phyloP scores from a whole-genome alignment of 2,329 filamentous ascomycete genomes.

The Aspergillus sp. region DNA sequence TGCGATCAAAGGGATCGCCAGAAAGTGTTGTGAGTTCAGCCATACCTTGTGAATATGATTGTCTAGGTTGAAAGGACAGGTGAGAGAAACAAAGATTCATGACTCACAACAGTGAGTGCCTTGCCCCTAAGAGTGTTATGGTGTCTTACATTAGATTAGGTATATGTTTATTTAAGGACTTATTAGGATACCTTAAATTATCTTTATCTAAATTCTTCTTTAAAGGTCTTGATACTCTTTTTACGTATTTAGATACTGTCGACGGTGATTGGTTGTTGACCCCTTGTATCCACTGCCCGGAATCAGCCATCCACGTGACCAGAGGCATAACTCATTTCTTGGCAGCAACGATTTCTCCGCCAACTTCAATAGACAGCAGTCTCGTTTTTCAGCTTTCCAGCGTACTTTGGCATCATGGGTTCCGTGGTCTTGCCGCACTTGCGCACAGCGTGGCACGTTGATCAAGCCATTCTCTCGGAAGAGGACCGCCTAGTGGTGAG shows the following conservation, averaged over 20 bases:
- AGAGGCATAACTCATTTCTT: neutral
- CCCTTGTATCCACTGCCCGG: too few relatives aligned
- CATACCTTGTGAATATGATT: neutral
- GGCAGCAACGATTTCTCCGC: neutral
- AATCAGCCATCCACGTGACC: neutral
- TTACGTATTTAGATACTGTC: too few relatives aligned
- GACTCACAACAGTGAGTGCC: too few relatives aligned
- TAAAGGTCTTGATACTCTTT: too few relatives aligned
- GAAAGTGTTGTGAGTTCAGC: neutral
- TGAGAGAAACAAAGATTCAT: too few relatives aligned
- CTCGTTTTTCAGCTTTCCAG: neutral
- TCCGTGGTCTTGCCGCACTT: conserved; percentile 92
- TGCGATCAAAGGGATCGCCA: neutral
- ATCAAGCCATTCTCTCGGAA: conserved; percentile 89
- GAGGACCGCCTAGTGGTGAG: conserved; percentile 72
- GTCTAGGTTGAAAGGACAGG: too few relatives aligned
- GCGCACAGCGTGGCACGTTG: conserved; percentile 92
- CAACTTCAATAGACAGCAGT: neutral
- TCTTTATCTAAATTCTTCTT: too few relatives aligned
- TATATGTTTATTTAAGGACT: too few relatives aligned
- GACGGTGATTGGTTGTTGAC: too few relatives aligned
- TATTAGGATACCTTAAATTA: too few relatives aligned
- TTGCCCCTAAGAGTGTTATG: too few relatives aligned
- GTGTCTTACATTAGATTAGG: too few relatives aligned
- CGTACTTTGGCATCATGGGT: conserved; percentile 54